Evolutionary conservation across 2,329 filamentous ascomycete species (phyloP).

Genomic region (Cladophialophora immunda): DNA sequence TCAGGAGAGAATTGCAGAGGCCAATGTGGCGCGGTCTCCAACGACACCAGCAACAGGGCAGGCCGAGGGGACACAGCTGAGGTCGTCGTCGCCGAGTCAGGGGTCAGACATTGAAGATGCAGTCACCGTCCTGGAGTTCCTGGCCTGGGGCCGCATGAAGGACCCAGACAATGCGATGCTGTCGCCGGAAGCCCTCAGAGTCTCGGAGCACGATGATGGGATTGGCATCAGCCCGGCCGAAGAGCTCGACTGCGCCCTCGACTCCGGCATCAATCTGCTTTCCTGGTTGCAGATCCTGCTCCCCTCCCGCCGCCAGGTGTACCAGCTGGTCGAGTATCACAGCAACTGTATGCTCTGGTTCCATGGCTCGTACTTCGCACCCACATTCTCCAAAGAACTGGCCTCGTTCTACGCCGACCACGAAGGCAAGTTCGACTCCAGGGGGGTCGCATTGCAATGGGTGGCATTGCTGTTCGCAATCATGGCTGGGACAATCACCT

Average conservation of each 20-base stretch:
- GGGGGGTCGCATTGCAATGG: conserved; percentile 51
- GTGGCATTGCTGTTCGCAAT: conserved; percentile 33
- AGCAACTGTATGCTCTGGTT: conserved; percentile 51
- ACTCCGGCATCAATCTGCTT: conserved; percentile 38
- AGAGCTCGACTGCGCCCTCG: conserved; percentile 38
- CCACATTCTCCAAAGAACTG: conserved; percentile 51
- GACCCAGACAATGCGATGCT: conserved; percentile 42
- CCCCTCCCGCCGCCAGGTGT: conserved; percentile 39
- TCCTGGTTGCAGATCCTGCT: conserved; percentile 50
- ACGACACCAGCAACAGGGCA: conserved; percentile 15
- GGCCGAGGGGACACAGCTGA: conserved; percentile 19
- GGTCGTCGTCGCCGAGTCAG: conserved; percentile 31
- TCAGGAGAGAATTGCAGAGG: conserved; percentile 33
- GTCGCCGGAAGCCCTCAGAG: conserved; percentile 27
- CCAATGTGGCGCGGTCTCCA: conserved; percentile 11
- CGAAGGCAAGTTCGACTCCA: conserved; percentile 46
- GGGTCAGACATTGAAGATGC: conserved; percentile 51
- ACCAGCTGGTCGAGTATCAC: conserved; percentile 49
- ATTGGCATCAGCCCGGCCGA: conserved; percentile 30
- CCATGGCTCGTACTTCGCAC: conserved; percentile 51
- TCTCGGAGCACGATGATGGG: conserved; percentile 22
- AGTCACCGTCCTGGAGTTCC: conserved; percentile 58
- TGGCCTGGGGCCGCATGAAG: conserved; percentile 59
- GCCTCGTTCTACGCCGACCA: conserved; percentile 49
- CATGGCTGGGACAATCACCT: conserved; percentile 35